Conservation (phyloP, 768 basidiomycete species). For the Chalciporus sphaerocephalus region DNA sequence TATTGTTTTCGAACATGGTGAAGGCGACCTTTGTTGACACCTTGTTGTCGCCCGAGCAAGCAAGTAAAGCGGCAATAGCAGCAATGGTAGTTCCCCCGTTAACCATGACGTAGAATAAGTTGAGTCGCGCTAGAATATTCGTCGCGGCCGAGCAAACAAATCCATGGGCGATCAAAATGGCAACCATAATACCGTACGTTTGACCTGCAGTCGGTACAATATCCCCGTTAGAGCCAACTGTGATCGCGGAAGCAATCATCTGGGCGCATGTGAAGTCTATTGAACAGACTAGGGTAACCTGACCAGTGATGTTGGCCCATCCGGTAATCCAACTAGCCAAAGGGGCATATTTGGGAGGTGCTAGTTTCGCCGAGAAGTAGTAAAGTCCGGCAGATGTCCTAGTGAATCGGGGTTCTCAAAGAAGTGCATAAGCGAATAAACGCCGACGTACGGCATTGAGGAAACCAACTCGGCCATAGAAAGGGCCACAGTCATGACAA, state of each 20-base stretch:
- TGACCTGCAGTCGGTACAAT: conserved; percentile 51
- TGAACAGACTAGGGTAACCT: conserved; percentile 64
- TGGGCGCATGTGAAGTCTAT: conserved; percentile 75
- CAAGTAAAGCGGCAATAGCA: conserved; percentile 56
- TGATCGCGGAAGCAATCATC: conserved; percentile 71
- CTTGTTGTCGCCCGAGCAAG: conserved; percentile 49
- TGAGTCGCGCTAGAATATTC: conserved; percentile 58
- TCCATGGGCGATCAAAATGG: conserved; percentile 63
- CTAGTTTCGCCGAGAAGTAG: conserved; percentile 74
- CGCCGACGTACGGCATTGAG: conserved; percentile 62
- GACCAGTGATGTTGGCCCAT: conserved; percentile 74
- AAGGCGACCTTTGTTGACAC: conserved; percentile 70
- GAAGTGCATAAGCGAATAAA: neutral
- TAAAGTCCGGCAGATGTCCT: conserved; percentile 78
- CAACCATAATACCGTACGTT: conserved; percentile 64
- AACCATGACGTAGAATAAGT: conserved; percentile 63
- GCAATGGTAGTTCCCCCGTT: conserved; percentile 64
- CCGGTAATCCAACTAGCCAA: conserved; percentile 57
- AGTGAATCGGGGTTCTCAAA: neutral
- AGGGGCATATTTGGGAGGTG: conserved; percentile 55
- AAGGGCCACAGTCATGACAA: conserved; percentile 62
- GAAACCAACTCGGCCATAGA: conserved; percentile 73
- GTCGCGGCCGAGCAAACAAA: conserved; percentile 71
- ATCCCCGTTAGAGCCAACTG: conserved; percentile 53
- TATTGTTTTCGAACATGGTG: conserved; percentile 66